Percentiles rank a stretch among this genome's conserved stretches.
Evolutionary conservation across 208 protist species (phyloP).

Genomic region (Leishmania gerbilli): DNA sequence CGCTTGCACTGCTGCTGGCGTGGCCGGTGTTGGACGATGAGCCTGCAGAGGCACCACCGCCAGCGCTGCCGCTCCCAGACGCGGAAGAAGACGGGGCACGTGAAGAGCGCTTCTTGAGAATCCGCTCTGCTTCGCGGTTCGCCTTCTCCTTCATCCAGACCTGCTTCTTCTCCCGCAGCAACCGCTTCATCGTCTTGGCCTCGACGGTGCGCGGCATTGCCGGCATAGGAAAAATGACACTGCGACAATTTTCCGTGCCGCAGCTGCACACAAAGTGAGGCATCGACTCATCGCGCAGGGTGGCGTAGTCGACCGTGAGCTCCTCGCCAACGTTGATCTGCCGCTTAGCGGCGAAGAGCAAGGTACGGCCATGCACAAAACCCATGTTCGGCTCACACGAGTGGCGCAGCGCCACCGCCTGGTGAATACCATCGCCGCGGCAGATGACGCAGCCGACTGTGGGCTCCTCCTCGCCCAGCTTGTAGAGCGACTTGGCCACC

Average conservation of each 20-base stretch:
- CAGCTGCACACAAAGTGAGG: conserved; percentile 83
- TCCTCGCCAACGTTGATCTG: conserved; percentile 86
- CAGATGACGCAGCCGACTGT: conserved; percentile 77
- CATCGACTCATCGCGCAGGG: conserved; percentile 81
- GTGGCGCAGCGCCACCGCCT: conserved; percentile 83
- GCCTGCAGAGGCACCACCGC: conserved; percentile 1
- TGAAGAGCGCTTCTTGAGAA: conserved; percentile 69
- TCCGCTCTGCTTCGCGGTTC: conserved; percentile 66
- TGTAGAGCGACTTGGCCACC: conserved; percentile 75
- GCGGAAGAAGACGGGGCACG: neutral
- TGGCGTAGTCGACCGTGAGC: conserved; percentile 88
- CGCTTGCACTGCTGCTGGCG: conserved; percentile 6
- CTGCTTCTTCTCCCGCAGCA: conserved; percentile 78
- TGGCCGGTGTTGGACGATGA: conserved; percentile 19
- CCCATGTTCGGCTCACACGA: conserved; percentile 91
- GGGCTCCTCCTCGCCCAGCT: conserved; percentile 74
- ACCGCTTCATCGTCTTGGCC: conserved; percentile 50
- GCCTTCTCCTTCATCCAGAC: conserved; percentile 80
- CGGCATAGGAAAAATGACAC: conserved; percentile 78
- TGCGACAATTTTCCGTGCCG: conserved; percentile 80
- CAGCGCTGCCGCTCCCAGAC: conserved; percentile 1
- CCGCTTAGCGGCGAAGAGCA: conserved; percentile 75
- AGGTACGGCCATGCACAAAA: conserved; percentile 81
- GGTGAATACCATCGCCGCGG: conserved; percentile 69
- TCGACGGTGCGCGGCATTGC: conserved; percentile 71